Conservation (phyloP, 2,329 filamentous ascomycete species). For the Samsoniella hepiali region DNA sequence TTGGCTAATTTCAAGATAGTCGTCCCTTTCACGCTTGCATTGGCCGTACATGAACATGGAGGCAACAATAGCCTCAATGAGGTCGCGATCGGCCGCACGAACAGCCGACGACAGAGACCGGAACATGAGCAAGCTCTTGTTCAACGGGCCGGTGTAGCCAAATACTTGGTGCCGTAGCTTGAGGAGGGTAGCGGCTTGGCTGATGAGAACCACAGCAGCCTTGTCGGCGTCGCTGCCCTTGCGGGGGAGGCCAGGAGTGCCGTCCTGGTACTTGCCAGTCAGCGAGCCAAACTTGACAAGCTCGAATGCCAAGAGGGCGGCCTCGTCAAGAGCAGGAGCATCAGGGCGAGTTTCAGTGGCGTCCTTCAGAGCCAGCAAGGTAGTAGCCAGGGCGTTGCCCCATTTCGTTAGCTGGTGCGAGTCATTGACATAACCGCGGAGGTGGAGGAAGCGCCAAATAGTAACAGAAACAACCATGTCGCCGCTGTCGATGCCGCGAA, state of each 20-base stretch:
- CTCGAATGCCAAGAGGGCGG: conserved; percentile 80
- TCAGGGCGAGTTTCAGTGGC: conserved; percentile 44
- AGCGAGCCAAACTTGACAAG: conserved; percentile 76
- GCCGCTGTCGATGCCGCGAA: conserved; percentile 58
- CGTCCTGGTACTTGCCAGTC: conserved; percentile 62
- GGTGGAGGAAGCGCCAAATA: conserved; percentile 84
- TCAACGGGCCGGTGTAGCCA: conserved; percentile 91
- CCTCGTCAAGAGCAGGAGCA: conserved; percentile 62
- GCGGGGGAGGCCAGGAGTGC: conserved; percentile 53
- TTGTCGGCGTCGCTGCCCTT: conserved; percentile 68
- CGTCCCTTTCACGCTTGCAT: conserved; percentile 65
- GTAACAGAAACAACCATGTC: conserved; percentile 71
- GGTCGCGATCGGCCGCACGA: conserved; percentile 73
- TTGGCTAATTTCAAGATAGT: conserved; percentile 66
- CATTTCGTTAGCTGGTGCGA: conserved; percentile 77
- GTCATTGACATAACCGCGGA: conserved; percentile 79
- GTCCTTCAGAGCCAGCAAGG: conserved; percentile 61
- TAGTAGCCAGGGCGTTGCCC: conserved; percentile 74
- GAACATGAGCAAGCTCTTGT: conserved; percentile 83
- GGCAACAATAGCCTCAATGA: conserved; percentile 78
- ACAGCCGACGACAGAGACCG: conserved; percentile 79
- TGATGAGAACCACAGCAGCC: conserved; percentile 74
- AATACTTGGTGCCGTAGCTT: conserved; percentile 79
- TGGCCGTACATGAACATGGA: conserved; percentile 80
- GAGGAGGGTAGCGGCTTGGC: conserved; percentile 78